A percentile compares a stretch with the other conserved stretches of the same genome.
Evolutionary conservation across 371 early-diverging fungal species (phyloP).

Genomic region (Mortierella sp.): DNA sequence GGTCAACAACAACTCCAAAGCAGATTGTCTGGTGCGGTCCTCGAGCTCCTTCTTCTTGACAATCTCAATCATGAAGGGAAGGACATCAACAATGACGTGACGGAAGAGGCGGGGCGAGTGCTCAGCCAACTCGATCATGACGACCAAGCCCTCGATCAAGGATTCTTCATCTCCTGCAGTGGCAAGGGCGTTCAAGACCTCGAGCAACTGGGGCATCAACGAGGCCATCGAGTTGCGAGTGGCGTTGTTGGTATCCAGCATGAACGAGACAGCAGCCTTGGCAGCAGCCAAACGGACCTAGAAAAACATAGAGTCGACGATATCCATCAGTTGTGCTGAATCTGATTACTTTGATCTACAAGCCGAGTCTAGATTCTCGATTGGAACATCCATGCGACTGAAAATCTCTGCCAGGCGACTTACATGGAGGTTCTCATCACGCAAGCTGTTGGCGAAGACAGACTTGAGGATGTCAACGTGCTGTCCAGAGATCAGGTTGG

Average conservation of each 20-base stretch:
- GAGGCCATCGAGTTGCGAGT: slow-evolving; percentile 70
- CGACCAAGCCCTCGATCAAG: slow-evolving; percentile 81
- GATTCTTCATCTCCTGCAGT: slow-evolving; percentile 76
- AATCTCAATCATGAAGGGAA: slow-evolving; percentile 81
- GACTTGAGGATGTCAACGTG: slow-evolving; percentile 76
- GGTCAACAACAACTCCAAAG: slow-evolving; percentile 91
- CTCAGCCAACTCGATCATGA: slow-evolving; percentile 92
- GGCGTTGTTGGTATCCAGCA: slow-evolving; percentile 76
- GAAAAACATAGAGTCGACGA: background rate
- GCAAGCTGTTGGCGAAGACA: slow-evolving; percentile 81
- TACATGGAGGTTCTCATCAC: slow-evolving; percentile 66
- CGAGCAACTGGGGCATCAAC: slow-evolving; percentile 88
- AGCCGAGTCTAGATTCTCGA: background rate
- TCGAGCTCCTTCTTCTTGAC: slow-evolving; percentile 85
- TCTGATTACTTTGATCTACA: background rate
- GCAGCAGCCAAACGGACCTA: slow-evolving; percentile 89
- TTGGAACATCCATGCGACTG: background rate
- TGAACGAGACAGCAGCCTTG: slow-evolving; percentile 88
- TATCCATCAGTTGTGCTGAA: background rate
- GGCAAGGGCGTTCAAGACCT: slow-evolving; percentile 61
- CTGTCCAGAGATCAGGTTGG: slow-evolving; percentile 81
- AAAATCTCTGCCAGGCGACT: slow-evolving; percentile 9
- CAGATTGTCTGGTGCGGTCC: slow-evolving; percentile 84
- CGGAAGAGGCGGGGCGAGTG: slow-evolving; percentile 85
- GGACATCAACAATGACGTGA: slow-evolving; percentile 76